Evolutionary conservation across 345 rosid species (phyloP).

Genomic region (Melastoma malabathricum): DNA sequence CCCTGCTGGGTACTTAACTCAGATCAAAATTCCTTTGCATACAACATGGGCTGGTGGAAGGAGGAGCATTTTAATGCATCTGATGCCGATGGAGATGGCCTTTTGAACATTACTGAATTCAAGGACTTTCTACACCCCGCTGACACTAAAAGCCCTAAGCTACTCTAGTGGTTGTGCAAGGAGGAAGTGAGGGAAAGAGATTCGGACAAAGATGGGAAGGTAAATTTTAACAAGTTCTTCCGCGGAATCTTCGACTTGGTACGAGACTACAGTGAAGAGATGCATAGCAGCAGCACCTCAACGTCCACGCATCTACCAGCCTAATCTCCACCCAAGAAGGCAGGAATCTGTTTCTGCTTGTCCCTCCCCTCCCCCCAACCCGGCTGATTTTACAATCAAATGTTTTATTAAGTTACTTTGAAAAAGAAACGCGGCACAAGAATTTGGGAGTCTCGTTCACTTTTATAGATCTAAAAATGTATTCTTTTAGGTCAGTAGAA

Average conservation of each 20-base stretch:
- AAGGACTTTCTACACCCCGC: conserved; percentile 98
- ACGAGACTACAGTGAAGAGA: conserved; percentile 16
- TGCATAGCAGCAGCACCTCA: no score
- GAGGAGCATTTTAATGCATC: conserved; percentile 95
- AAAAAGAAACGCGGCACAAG: neutral
- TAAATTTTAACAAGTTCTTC: conserved; percentile 70
- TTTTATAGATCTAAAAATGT: conserved; percentile 7
- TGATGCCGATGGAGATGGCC: conserved; percentile 87
- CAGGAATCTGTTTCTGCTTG: no score
- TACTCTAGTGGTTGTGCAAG: conserved; percentile 74
- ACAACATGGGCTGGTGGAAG: conserved; percentile 99
- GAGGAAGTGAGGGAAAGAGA: conserved; percentile 99
- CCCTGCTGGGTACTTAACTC: conserved; percentile 72
- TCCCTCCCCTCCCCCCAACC: no score
- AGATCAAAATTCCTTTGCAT: conserved; percentile 53
- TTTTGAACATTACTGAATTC: conserved; percentile 75
- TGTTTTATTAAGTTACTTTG: no score
- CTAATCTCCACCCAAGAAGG: no score
- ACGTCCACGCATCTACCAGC: no score
- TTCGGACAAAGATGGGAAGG: conserved; percentile 79
- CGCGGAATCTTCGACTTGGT: conserved; percentile 87
- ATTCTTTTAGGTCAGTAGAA: conserved; percentile 12
- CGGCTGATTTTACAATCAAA: no score
- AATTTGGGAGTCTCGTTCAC: neutral
- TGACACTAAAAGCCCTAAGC: conserved; percentile 69